Conservation (phyloP, 495 filamentous ascomycete genomes). For the Sphaerosporella brunnea region DNA sequence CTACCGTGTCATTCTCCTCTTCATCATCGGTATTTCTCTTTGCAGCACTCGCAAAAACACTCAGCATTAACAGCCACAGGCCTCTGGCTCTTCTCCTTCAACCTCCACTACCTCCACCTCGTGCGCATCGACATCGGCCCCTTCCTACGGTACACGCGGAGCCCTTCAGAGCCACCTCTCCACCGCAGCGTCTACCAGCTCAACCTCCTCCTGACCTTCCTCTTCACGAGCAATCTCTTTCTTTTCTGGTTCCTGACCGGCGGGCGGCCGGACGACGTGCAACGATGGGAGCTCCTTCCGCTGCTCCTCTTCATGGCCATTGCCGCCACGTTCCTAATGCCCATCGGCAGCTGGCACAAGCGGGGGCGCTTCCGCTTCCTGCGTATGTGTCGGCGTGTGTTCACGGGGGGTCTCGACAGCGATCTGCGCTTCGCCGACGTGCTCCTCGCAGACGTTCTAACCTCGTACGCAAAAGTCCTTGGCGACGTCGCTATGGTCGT, state of each 20-base stretch:
- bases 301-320: slow-evolving; percentile 59
- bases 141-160: slow-evolving; percentile 23
- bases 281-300: slow-evolving; percentile 61
- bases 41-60: too few species aligned
- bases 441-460: slow-evolving; percentile 83
- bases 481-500: slow-evolving; percentile 73
- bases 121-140: slow-evolving; percentile 19
- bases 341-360: slow-evolving; percentile 50
- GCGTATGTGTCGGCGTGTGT: slow-evolving; percentile 19
- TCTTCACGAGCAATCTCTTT: slow-evolving; percentile 49
- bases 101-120: slow-evolving; percentile 24
- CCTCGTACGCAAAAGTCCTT: slow-evolving; percentile 79
- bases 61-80: too few species aligned
- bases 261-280: slow-evolving; percentile 46
- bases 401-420: slow-evolving; percentile 22
- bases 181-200: slow-evolving; percentile 69
- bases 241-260: slow-evolving; percentile 70
- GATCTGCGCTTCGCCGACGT: slow-evolving; percentile 59
- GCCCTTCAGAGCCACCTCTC: slow-evolving; percentile 45
- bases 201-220: slow-evolving; percentile 51
- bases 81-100: slow-evolving; percentile 25
- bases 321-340: slow-evolving; percentile 49
- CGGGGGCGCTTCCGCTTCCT: slow-evolving; percentile 61
- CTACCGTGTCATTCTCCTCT: slow-evolving; percentile 22
- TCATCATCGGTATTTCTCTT: slow-evolving; percentile 22